phyloP scores from a whole-genome alignment of 176 grass and related monocot genomes.

The Aegilops bicornis region DNA sequence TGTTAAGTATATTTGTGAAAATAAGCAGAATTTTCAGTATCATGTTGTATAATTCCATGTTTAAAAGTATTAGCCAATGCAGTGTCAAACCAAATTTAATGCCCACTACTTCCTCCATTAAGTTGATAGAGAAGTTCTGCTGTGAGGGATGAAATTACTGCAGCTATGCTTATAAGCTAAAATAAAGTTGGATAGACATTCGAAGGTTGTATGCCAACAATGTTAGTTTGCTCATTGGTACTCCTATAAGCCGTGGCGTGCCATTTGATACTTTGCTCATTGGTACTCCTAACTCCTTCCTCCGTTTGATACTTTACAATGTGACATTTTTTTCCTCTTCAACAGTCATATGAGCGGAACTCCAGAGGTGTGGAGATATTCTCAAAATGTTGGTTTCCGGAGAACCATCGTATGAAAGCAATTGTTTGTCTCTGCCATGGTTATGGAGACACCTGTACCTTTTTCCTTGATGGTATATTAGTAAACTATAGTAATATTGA shows the following conservation, averaged over 20 bases:
- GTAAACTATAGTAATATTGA: slow-evolving; percentile 24
- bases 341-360: slow-evolving; percentile 75
- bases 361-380: slow-evolving; percentile 92
- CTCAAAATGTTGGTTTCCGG: slow-evolving; percentile 90
- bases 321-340: slow-evolving; percentile 2
- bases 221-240: slow-evolving; percentile 13
- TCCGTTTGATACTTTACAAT: neutral
- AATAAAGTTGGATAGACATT: neutral
- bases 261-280: neutral
- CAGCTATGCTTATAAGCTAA: neutral
- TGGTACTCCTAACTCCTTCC: neutral
- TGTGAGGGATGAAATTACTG: slow-evolving; percentile 2
- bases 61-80: neutral
- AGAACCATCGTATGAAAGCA: slow-evolving; percentile 56
- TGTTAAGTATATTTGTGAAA: neutral
- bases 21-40: neutral
- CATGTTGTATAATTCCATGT: neutral
- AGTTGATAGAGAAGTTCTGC: slow-evolving; percentile 6
- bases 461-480: slow-evolving; percentile 92
- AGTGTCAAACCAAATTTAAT: neutral
- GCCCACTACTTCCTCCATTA: slow-evolving; percentile 10
- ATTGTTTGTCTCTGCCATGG: slow-evolving; percentile 94
- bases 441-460: slow-evolving; percentile 96
- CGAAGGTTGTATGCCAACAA: neutral
- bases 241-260: neutral